phyloP scores from a whole-genome alignment of 495 filamentous ascomycete species.

The Barbatosphaeria neglecta region DNA sequence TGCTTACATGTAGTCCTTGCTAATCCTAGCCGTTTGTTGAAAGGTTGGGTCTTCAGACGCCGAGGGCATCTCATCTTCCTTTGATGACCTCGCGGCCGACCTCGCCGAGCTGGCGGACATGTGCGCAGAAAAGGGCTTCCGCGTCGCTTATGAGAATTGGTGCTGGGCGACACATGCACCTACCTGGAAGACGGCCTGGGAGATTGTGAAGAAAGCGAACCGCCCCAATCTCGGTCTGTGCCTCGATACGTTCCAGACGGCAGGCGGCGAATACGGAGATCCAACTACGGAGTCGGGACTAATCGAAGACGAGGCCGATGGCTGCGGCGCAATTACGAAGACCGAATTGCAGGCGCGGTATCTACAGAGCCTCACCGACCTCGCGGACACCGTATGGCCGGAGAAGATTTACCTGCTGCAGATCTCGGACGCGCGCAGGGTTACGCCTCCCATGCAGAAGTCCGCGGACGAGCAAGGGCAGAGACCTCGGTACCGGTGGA shows the following conservation, averaged over 20 bases:
- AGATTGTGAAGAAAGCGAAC: slow-evolving; percentile 50
- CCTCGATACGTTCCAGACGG: slow-evolving; percentile 74
- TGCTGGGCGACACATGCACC: slow-evolving; percentile 69
- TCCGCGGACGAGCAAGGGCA: slow-evolving; percentile 30
- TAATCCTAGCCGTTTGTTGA: too few species aligned
- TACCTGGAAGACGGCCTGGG: slow-evolving; percentile 56
- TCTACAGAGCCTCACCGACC: slow-evolving; percentile 37
- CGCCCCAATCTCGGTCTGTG: slow-evolving; percentile 61
- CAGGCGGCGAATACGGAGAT: slow-evolving; percentile 65
- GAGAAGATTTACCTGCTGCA: slow-evolving; percentile 71
- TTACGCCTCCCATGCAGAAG: slow-evolving; percentile 37
- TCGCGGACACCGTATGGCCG: slow-evolving; percentile 44
- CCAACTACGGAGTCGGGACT: slow-evolving; percentile 55
- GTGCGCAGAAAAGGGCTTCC: slow-evolving; percentile 41
- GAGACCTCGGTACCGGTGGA: slow-evolving; percentile 56
- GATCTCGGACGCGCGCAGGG: slow-evolving; percentile 67
- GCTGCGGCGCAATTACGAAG: background rate
- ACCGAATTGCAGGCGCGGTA: slow-evolving; percentile 39
- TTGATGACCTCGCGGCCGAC: slow-evolving; percentile 44
- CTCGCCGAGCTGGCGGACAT: slow-evolving; percentile 53
- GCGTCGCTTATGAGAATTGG: slow-evolving; percentile 76
- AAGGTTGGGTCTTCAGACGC: slow-evolving; percentile 55
- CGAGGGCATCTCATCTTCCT: slow-evolving; percentile 37
- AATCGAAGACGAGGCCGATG: slow-evolving; percentile 15
- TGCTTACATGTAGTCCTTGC: too few species aligned